Conservation (phyloP, 768 basidiomycete genomes). For the Pulveroboletus sp. region DNA sequence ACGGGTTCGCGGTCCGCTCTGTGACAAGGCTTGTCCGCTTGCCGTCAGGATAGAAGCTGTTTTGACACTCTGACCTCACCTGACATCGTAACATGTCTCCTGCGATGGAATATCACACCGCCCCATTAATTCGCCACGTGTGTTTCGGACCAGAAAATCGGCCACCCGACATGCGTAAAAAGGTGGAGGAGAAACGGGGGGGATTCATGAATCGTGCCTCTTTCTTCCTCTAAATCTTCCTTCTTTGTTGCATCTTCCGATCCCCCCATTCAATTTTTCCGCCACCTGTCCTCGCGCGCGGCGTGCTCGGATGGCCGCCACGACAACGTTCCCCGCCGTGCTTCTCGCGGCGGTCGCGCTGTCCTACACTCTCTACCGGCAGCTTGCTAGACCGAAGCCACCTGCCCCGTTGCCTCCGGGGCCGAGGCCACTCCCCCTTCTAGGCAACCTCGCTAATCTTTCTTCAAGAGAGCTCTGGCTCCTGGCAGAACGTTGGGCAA, state of each 20-base stretch:
- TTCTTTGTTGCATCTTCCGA: constrained; percentile 21
- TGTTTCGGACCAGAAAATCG: not conserved
- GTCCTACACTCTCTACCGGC: constrained; percentile 18
- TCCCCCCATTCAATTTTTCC: constrained; percentile 3
- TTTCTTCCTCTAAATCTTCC: constrained; percentile 10
- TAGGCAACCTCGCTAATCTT: constrained; percentile 65
- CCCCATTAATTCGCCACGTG: not conserved
- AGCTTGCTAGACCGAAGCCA: constrained; percentile 9
- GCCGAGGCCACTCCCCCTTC: constrained; percentile 59
- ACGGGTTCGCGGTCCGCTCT: not conserved
- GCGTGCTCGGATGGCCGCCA: constrained; percentile 12
- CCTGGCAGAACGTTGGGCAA: constrained; percentile 57
- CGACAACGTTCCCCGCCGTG: constrained; percentile 13
- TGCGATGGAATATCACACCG: not conserved
- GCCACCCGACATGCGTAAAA: constrained; percentile 12
- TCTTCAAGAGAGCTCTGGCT: constrained; percentile 65
- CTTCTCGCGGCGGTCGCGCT: constrained; percentile 17
- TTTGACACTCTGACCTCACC: too few species aligned
- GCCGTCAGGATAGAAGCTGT: too few species aligned
- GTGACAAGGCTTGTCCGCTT: too few species aligned
- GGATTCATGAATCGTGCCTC: not conserved
- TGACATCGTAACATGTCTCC: too few species aligned
- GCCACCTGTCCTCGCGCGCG: not conserved
- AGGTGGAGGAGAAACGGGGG: not conserved
- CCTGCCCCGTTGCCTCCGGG: constrained; percentile 58